phyloP scores from a whole-genome alignment of 371 early-diverging fungal species.

The Mortierella sp. region DNA sequence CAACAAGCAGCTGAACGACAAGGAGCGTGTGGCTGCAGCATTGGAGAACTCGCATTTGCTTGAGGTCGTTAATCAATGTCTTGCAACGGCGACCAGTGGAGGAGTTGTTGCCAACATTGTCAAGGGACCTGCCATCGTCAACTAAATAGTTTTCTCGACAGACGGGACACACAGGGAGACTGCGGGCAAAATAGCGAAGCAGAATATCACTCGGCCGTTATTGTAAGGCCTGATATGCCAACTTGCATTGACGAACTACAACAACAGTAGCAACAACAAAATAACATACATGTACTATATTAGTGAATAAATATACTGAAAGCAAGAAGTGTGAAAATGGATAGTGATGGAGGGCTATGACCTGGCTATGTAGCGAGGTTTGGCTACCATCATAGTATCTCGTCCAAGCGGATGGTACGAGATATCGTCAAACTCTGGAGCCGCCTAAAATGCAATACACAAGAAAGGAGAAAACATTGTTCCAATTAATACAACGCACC shows the following conservation, averaged over 20 bases:
- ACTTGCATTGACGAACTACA: not conserved
- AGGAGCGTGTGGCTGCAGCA: slow-evolving; percentile 99
- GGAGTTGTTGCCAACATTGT: slow-evolving; percentile 53
- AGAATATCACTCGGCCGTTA: not conserved
- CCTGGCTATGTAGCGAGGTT: slow-evolving; percentile 3
- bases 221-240: not conserved
- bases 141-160: slow-evolving; percentile 1
- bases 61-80: slow-evolving; percentile 95
- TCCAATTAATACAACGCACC: not conserved
- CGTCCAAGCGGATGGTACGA: slow-evolving; percentile 47
- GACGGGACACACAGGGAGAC: not conserved
- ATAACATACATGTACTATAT: slow-evolving; percentile 20
- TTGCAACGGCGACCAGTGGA: slow-evolving; percentile 72
- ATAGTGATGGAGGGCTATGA: not conserved
- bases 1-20: slow-evolving; percentile 99
- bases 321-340: not conserved
- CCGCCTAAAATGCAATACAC: slow-evolving; percentile 19
- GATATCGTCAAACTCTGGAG: slow-evolving; percentile 33
- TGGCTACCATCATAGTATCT: slow-evolving; percentile 53
- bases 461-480: not conserved
- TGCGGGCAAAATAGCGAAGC: not conserved
- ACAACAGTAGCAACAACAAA: not conserved
- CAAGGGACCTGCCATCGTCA: slow-evolving; percentile 43
- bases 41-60: slow-evolving; percentile 95
- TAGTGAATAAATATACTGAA: not conserved